Evolutionary conservation across 345 rosid species (phyloP), one percentile per base, ranked within the genome.

Genomic region (Draba incana): DNA sequence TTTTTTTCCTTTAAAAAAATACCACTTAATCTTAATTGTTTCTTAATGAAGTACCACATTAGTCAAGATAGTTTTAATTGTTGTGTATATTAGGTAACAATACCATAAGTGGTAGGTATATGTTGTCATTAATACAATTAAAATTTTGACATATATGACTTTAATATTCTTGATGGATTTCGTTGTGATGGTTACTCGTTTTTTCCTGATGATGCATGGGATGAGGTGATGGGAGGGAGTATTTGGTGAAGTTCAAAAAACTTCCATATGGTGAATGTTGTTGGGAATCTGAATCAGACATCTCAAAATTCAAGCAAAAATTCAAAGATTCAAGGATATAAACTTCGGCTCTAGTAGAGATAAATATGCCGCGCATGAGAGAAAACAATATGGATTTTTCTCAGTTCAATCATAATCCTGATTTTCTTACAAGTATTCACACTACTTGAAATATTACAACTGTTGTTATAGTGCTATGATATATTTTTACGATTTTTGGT

Each of bases 281-380:
- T 57, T 94, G 97, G 98, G 99, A 94, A 68, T 78, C 74, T 66
- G 93, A 89, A 83, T 78, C 95, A 20, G 90, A 89, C 62, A 81
- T 91, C 69, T 84, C 93, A 68, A 80, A 87, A 20, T 94, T 91
- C 86, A 81, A 62, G 83, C 88, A 28, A 90, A 89, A 79, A 83
- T 89, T 55, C 89, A 84, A 75, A 83, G 73, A 75, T 94, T 86
- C 58, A 66, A 81, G 23, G 82, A 68, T 74, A 78, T 84, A 43
- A 89, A 81, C 63, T 80, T 84, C 24, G 79, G 80, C 45, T 68
- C 83, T 65, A 87, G 64, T 45, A 84, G 77, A 79, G 66, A 33
- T 15, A 87, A 79, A 68, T 78, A 81, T 64, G 83, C 38, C 23
- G 86, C 84, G 49, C 58, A 70, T 59, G 83, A 71, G 64, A 83